These are phyloP conservation scores for Penicillium pancosmium DNA, from an alignment of 495 filamentous ascomycete genomes.

Conservation along the genomic window DNA sequence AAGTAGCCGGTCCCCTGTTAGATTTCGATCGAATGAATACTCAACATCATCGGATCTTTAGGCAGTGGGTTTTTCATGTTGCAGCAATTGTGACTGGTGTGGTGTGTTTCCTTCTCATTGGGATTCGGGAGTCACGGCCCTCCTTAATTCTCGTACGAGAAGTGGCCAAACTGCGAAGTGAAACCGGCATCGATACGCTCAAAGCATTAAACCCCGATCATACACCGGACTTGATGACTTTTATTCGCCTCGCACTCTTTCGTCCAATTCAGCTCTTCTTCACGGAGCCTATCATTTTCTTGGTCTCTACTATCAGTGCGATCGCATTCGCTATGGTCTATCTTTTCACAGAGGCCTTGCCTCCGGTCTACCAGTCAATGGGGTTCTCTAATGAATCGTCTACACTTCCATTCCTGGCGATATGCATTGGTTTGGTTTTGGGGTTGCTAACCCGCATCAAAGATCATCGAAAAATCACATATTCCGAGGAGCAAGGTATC, in stretches of 20 bases:
- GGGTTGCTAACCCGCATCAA: background rate
- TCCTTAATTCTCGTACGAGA: conserved; percentile 32
- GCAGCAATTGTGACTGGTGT: conserved; percentile 39
- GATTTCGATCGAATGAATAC: background rate
- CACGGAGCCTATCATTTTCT: conserved; percentile 47
- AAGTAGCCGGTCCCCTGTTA: conserved; percentile 7
- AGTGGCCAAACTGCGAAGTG: conserved; percentile 26
- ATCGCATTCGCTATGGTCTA: conserved; percentile 42
- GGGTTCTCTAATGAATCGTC: conserved; percentile 31
- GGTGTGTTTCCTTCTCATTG: conserved; percentile 33
- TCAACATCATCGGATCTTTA: conserved; percentile 5
- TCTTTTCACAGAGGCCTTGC: conserved; percentile 48
- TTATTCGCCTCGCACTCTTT: conserved; percentile 32
- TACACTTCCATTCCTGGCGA: conserved; percentile 45
- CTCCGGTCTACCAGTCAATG: conserved; percentile 37
- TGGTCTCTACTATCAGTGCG: conserved; percentile 34
- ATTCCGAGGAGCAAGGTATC: background rate
- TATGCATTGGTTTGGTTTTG: conserved; percentile 16
- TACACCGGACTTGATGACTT: conserved; percentile 30
- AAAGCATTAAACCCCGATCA: conserved; percentile 37
- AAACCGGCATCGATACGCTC: conserved; percentile 26
- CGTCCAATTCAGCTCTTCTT: conserved; percentile 42
- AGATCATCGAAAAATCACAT: conserved; percentile 4
- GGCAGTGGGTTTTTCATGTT: conserved; percentile 47
- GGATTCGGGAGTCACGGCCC: conserved; percentile 44